Percentiles rank a stretch among this genome's conserved stretches.
These are phyloP conservation scores for Ustilago esculenta DNA, from an alignment of 1,284 basidiomycete genomes.

Conservation along the genomic window DNA sequence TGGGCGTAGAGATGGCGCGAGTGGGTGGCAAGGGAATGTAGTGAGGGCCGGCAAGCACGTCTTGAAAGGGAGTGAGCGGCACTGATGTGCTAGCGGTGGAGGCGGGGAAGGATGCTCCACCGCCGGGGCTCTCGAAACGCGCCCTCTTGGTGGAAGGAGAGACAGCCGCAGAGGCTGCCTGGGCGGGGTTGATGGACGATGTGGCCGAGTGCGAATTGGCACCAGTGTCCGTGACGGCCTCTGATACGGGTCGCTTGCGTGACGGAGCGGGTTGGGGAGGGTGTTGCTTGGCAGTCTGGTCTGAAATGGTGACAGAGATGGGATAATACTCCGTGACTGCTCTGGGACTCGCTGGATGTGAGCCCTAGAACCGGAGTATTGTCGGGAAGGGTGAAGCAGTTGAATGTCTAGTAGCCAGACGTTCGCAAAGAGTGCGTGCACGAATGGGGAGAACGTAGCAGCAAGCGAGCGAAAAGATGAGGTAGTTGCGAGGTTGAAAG, in stretches of 20 bases:
- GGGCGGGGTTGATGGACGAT: not conserved
- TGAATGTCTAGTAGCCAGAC: no score
- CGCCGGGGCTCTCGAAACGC: conserved; percentile 37
- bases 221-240: conserved; percentile 6
- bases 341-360: conserved; percentile 21
- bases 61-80: conserved; percentile 23
- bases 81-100: not conserved
- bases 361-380: conserved; percentile 43
- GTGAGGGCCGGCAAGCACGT: conserved; percentile 24
- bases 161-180: conserved; percentile 34
- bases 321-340: conserved; percentile 21
- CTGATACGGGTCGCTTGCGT: conserved; percentile 39
- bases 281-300: conserved; percentile 14
- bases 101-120: conserved; percentile 10
- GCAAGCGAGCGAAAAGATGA: no score
- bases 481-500: no score
- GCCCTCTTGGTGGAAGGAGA: conserved; percentile 38
- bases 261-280: conserved; percentile 27
- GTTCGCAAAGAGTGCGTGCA: no score
- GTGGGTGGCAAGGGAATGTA: conserved; percentile 35
- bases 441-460: not conserved
- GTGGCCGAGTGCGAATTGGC: conserved; percentile 8
- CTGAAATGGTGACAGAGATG: conserved; percentile 40
- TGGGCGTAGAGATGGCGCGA: conserved; percentile 28
- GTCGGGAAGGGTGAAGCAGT: no score